Evolutionary conservation across 1,284 basidiomycete species (phyloP).

Genomic region (Cryptococcus sp.): DNA sequence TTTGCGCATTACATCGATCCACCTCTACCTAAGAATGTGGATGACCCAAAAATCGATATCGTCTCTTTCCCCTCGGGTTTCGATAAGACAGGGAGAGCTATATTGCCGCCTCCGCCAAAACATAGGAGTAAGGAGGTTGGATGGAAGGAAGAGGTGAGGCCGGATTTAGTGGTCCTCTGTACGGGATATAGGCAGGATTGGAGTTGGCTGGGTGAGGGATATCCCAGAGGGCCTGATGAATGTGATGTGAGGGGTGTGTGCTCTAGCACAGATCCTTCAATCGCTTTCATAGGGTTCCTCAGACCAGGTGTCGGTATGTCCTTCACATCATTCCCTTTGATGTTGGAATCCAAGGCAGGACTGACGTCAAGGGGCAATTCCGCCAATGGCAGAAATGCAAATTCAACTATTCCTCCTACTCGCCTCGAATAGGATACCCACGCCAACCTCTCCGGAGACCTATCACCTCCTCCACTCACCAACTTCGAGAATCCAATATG

Average conservation of each 20-base stretch:
- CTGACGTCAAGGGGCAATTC: constrained; percentile 55
- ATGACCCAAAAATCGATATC: constrained; percentile 57
- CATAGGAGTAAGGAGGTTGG: constrained; percentile 34
- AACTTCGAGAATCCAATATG: constrained; percentile 59
- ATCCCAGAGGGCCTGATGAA: constrained; percentile 53
- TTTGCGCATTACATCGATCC: constrained; percentile 59
- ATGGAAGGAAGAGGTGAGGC: constrained; percentile 33
- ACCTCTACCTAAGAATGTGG: constrained; percentile 50
- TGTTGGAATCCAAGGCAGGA: not conserved
- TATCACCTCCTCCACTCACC: constrained; percentile 60
- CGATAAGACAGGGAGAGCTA: constrained; percentile 51
- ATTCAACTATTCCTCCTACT: constrained; percentile 60
- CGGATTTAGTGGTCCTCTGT: constrained; percentile 46
- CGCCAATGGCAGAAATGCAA: constrained; percentile 64
- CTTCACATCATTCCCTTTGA: not conserved
- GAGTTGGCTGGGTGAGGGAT: constrained; percentile 54
- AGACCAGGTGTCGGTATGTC: constrained; percentile 47
- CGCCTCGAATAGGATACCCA: constrained; percentile 50
- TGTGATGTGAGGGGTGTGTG: constrained; percentile 57
- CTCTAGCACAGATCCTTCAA: constrained; percentile 52
- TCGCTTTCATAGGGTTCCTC: constrained; percentile 62
- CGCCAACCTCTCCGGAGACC: constrained; percentile 53
- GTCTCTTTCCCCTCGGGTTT: constrained; percentile 60
- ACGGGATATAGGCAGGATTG: constrained; percentile 54
- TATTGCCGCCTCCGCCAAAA: constrained; percentile 50